Conservation (phyloP, 768 basidiomycete species). For the Mycena latifolia region DNA sequence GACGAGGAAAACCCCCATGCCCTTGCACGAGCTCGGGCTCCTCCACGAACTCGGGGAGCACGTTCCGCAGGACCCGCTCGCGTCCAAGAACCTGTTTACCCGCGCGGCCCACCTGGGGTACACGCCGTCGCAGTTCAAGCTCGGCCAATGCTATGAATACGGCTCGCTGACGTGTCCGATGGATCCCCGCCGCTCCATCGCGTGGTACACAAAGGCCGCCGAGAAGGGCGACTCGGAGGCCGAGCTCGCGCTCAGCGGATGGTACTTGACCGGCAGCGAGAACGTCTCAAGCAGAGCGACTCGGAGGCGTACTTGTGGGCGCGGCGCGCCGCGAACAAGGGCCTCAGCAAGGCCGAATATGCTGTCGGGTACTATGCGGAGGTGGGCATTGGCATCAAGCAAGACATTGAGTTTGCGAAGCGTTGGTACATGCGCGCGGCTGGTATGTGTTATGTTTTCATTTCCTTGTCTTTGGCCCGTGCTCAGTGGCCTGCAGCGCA, state of each 20-base stretch:
- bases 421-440: conserved; percentile 99
- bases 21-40: conserved; percentile 92
- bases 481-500: conserved; percentile 70
- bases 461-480: conserved; percentile 11
- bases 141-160: conserved; percentile 96
- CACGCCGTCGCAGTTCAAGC: conserved; percentile 93
- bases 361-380: conserved; percentile 99
- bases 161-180: conserved; percentile 90
- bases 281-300: conserved; percentile 98
- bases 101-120: conserved; percentile 95
- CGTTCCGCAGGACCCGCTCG: conserved; percentile 83
- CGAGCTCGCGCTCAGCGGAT: conserved; percentile 95
- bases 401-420: conserved; percentile 95
- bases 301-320: conserved; percentile 99
- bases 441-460: conserved; percentile 65
- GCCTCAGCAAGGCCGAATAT: conserved; percentile 96
- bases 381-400: conserved; percentile 97
- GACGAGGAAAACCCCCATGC: conserved; percentile 99
- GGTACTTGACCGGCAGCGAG: conserved; percentile 98
- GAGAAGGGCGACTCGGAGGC: conserved; percentile 97
- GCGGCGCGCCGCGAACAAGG: conserved; percentile 95
- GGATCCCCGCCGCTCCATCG: conserved; percentile 94
- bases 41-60: conserved; percentile 83
- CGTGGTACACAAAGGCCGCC: conserved; percentile 99
- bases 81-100: conserved; percentile 88